Conservation (phyloP, 2,329 filamentous ascomycete species). For the Ascochyta fabae region DNA sequence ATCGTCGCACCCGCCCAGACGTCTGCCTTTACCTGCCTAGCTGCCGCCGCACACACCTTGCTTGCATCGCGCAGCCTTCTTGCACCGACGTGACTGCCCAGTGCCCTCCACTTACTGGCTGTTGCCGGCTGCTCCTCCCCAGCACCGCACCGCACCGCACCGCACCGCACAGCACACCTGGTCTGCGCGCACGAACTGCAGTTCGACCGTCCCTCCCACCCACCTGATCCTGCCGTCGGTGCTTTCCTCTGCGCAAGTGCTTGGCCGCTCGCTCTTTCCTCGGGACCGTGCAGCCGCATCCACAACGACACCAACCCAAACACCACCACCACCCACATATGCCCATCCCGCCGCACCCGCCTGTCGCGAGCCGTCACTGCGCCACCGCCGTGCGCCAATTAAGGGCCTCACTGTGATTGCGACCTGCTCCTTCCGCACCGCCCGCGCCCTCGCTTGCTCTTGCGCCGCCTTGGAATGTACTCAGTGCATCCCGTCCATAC, state of each 20-base stretch:
- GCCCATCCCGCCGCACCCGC: constrained; percentile 30
- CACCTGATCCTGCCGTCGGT: not conserved
- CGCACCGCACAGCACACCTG: not conserved
- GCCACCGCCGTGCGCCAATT: constrained; percentile 13
- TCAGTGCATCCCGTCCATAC: constrained; percentile 48
- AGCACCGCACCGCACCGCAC: not conserved
- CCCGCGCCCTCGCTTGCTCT: constrained; percentile 41
- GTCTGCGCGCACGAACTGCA: constrained; percentile 13
- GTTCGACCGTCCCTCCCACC: not conserved
- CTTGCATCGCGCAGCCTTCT: constrained; percentile 17
- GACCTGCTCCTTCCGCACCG: constrained; percentile 34
- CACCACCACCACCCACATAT: constrained; percentile 27
- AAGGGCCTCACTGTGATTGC: constrained; percentile 1
- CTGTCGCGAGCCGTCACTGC: constrained; percentile 25
- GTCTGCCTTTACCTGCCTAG: constrained; percentile 22
- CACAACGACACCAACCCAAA: constrained; percentile 17
- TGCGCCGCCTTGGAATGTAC: constrained; percentile 49
- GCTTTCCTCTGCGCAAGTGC: constrained; percentile 5
- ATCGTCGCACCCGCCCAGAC: constrained; percentile 19
- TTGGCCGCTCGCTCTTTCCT: constrained; percentile 19
- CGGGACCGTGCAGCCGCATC: constrained; percentile 19
- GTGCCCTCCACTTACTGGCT: constrained; percentile 14
- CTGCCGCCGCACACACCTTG: constrained; percentile 26
- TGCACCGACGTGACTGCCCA: constrained; percentile 13
- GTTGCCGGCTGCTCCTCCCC: not conserved